These are phyloP conservation scores for Tulasnella calospora DNA, from an alignment of 768 basidiomycete species.

Conservation along the genomic window DNA sequence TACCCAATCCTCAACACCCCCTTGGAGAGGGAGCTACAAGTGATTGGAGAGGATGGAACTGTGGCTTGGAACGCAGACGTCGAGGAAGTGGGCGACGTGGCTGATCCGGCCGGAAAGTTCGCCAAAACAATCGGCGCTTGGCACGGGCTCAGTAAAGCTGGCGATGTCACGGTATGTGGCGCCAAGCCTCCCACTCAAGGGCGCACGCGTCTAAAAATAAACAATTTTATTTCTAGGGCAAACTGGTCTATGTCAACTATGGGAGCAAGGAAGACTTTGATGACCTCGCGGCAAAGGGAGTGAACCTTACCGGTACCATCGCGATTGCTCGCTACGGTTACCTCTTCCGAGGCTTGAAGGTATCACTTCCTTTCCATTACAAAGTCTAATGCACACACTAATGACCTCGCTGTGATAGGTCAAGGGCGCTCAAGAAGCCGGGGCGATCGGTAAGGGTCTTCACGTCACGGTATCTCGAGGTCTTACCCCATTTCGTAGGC, in stretches of 20 bases:
- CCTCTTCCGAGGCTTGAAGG: slow-evolving; percentile 82
- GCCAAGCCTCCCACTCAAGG: not conserved
- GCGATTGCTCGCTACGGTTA: slow-evolving; percentile 57
- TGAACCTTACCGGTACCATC: slow-evolving; percentile 71
- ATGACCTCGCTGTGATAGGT: slow-evolving; percentile 44
- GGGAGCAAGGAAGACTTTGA: slow-evolving; percentile 72
- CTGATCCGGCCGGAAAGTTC: slow-evolving; percentile 66
- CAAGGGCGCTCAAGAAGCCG: slow-evolving; percentile 76
- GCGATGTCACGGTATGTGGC: slow-evolving; percentile 49
- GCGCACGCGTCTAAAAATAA: not conserved
- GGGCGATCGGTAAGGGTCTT: slow-evolving; percentile 49
- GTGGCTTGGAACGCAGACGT: slow-evolving; percentile 67
- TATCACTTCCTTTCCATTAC: slow-evolving; percentile 33
- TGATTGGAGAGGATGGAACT: slow-evolving; percentile 53
- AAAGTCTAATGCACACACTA: not conserved
- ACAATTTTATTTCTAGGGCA: slow-evolving; percentile 39
- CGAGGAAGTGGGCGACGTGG: slow-evolving; percentile 64
- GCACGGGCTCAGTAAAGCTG: slow-evolving; percentile 77
- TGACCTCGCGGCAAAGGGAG: slow-evolving; percentile 56
- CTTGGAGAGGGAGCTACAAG: slow-evolving; percentile 59
- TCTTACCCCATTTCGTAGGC: slow-evolving; percentile 32
- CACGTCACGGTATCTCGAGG: not conserved
- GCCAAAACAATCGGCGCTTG: slow-evolving; percentile 68
- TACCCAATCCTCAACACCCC: slow-evolving; percentile 84
- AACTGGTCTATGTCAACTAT: slow-evolving; percentile 74